phyloP scores from a whole-genome alignment of 2,329 filamentous ascomycete genomes.

The Cylindrodendrum hubeiense region DNA sequence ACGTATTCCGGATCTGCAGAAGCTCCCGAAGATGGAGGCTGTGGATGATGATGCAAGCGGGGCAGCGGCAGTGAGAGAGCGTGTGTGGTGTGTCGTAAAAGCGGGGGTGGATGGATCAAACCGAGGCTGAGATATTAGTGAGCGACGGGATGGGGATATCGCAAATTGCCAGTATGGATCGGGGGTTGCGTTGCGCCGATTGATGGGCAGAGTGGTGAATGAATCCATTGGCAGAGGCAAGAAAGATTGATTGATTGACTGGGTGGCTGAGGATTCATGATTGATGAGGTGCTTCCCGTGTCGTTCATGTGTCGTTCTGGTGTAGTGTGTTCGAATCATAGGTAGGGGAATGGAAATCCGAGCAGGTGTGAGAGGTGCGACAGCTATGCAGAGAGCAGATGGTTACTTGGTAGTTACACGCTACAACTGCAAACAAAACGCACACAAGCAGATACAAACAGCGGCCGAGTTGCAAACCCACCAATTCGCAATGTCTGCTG shows the following conservation, averaged over 20 bases:
- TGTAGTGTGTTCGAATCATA: background rate
- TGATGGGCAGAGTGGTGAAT: background rate
- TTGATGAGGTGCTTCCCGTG: too few species aligned
- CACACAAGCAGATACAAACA: too few species aligned
- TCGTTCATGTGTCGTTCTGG: background rate
- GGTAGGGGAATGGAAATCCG: background rate
- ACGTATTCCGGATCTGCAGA: constrained; percentile 18
- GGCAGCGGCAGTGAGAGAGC: constrained; percentile 12
- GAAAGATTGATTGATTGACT: background rate
- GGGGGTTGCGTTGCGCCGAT: background rate
- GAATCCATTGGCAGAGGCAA: background rate
- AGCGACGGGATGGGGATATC: background rate
- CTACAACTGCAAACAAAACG: too few species aligned
- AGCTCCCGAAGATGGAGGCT: background rate
- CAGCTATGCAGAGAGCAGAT: too few species aligned
- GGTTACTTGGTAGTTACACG: too few species aligned
- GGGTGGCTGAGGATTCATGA: background rate
- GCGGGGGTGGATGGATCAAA: background rate
- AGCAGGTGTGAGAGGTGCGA: too few species aligned
- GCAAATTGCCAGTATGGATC: background rate
- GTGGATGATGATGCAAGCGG: constrained; percentile 26
- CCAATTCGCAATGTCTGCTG: background rate
- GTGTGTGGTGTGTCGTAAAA: background rate
- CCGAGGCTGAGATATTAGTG: background rate
- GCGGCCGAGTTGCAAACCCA: background rate